Conservation (phyloP, 257 asterid species). For the Solanum chaucha region DNA sequence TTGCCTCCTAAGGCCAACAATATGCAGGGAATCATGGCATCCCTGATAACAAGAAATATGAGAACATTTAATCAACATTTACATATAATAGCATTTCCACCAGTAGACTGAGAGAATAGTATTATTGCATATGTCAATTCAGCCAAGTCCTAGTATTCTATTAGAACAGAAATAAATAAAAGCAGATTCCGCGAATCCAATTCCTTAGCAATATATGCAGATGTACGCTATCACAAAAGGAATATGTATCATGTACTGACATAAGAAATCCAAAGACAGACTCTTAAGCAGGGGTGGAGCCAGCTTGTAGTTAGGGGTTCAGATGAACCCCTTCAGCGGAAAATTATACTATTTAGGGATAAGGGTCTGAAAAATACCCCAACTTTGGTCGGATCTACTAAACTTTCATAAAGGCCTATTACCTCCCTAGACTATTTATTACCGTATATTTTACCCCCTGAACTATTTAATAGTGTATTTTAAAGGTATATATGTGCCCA, state of each 20-base stretch:
- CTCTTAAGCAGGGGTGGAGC: background rate
- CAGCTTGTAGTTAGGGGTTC: too few species aligned
- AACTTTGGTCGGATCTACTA: too few species aligned
- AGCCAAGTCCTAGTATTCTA: background rate
- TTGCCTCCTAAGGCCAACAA: slow-evolving; percentile 97
- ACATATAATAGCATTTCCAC: background rate
- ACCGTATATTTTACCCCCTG: too few species aligned
- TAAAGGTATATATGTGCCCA: too few species aligned
- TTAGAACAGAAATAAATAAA: background rate
- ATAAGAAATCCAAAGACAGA: background rate
- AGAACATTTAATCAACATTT: background rate
- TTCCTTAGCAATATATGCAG: background rate
- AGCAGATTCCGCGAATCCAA: background rate
- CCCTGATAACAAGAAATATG: slow-evolving; percentile 38
- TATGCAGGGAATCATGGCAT: slow-evolving; percentile 98
- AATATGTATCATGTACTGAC: background rate
- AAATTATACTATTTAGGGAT: too few species aligned
- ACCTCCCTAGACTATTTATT: too few species aligned
- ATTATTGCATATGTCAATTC: background rate
- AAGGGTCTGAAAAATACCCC: too few species aligned
- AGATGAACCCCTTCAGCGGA: too few species aligned
- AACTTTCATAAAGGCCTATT: too few species aligned
- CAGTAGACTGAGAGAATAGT: background rate
- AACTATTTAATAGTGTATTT: too few species aligned
- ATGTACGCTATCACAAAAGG: background rate